These are phyloP conservation scores for Teunomyces atbi DNA, from an alignment of 805 yeast species.

Conservation along the genomic window DNA sequence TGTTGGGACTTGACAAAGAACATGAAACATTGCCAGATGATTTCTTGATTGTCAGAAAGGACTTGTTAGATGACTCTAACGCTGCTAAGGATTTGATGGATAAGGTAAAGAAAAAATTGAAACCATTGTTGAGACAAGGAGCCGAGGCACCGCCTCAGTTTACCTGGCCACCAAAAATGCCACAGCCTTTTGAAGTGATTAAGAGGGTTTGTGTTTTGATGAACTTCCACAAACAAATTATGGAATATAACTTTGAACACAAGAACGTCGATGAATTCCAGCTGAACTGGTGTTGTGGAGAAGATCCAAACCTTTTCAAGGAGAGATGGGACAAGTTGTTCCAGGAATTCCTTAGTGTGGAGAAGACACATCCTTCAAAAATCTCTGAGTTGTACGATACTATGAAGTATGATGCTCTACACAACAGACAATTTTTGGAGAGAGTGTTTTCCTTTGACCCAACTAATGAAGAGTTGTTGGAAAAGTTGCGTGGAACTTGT, in stretches of 20 bases:
- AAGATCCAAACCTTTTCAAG: conserved; percentile 82
- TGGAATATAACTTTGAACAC: conserved; percentile 74
- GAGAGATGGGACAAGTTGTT: conserved; percentile 98
- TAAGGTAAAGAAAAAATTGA: conserved; percentile 92
- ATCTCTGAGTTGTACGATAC: conserved; percentile 96
- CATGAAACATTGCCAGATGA: conserved; percentile 60
- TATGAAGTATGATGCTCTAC: conserved; percentile 97
- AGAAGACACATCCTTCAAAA: conserved; percentile 96
- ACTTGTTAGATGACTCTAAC: conserved; percentile 89
- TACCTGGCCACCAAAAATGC: conserved; percentile 98
- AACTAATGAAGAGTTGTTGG: conserved; percentile 35
- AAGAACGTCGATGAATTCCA: conserved; percentile 70
- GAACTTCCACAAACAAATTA: conserved; percentile 83
- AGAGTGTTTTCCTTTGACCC: conserved; percentile 71
- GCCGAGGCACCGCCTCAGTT: conserved; percentile 96
- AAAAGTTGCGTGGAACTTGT: conserved; percentile 37
- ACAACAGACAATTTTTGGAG: conserved; percentile 85
- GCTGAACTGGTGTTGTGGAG: conserved; percentile 92
- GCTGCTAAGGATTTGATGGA: conserved; percentile 99
- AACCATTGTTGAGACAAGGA: conserved; percentile 91
- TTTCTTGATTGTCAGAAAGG: conserved; percentile 80
- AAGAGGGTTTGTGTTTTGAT: conserved; percentile 92
- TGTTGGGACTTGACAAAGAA: conserved; percentile 62
- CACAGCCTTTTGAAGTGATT: conserved; percentile 93
- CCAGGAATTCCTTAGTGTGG: conserved; percentile 86